Evolutionary conservation across 306 rosid species (phyloP).

Genomic region (Vicia villosa): DNA sequence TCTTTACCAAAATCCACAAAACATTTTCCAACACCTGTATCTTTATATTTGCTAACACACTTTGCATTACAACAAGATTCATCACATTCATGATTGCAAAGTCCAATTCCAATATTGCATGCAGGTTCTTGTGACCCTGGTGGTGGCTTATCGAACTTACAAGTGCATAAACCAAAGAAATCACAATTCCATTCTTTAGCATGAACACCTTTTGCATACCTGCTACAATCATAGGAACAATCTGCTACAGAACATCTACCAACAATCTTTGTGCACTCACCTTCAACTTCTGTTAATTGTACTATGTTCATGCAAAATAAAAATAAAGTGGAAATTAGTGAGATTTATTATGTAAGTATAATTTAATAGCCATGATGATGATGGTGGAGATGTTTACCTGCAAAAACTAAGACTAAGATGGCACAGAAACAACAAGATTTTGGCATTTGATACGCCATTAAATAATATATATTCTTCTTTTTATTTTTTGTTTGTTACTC

Average conservation of each 20-base stretch:
- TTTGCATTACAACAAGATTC: neutral
- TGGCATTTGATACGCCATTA: neutral
- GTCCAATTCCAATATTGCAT: neutral
- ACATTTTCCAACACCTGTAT: neutral
- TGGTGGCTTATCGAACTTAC: neutral
- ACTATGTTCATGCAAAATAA: neutral
- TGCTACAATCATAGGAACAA: neutral
- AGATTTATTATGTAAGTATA: neutral
- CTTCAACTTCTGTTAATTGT: neutral
- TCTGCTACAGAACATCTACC: neutral
- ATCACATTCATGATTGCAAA: neutral
- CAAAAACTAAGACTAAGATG: neutral
- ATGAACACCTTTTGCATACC: neutral
- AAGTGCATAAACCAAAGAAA: neutral
- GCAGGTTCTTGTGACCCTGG: neutral
- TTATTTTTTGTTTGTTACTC: no score
- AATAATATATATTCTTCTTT: neutral
- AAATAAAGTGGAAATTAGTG: neutral
- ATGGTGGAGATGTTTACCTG: neutral
- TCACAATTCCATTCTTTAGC: neutral
- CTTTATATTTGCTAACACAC: neutral
- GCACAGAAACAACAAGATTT: neutral
- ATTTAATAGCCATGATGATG: neutral
- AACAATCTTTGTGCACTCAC: neutral
- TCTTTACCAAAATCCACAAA: neutral